Base-by-base conservation (phyloP, 345 rosid species). In the Erodium maritimum region DNA sequence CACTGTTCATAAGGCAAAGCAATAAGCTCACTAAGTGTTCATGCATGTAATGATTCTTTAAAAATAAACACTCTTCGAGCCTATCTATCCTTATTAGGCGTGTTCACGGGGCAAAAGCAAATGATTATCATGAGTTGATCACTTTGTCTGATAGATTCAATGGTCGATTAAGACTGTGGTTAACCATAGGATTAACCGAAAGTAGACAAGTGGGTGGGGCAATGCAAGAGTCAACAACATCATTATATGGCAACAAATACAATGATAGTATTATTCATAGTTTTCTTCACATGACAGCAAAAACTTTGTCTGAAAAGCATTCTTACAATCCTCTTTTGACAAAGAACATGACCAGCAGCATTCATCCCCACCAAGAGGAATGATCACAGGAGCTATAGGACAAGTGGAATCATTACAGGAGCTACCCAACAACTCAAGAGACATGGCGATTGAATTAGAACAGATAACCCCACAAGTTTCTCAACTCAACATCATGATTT, bases 21-120 rank as follows among this genome's bases (percentile, higher is more conserved):
- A 29, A 29, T 29, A 29, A 11, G 37, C 9, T 29, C 37, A 29
- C 37, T 29, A 11, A 29, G 37, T 11, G 9, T 29, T 29, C 19
- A 45, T 42, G 62, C 46, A 25, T 37, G 71, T 55, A 61, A 67
- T 67, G 77, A 72, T 79, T 61, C 61, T 67, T 21, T 34, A 59
- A n/a, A 29, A 29, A 5, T 29, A 11, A 11, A 29, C 37, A 29
- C 37, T 29, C 37, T 29, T 29, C 9, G 37, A 11, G 73, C 64
- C 52, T 20, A 23, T 61, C 52, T 20, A 23, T 61, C 20, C 57
- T 66, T 67, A 61, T 61, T 58, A 45, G 71, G 71, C 56, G 57
- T 19, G 53, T 68, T 81, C 87, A 82, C 84, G 77, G 80, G 82
- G 61, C 70, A 59, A 34, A 42, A 71, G 75, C 57, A 69, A 69